Conservation (phyloP, 179 eudicot species). For the Gypsophila paniculata region DNA sequence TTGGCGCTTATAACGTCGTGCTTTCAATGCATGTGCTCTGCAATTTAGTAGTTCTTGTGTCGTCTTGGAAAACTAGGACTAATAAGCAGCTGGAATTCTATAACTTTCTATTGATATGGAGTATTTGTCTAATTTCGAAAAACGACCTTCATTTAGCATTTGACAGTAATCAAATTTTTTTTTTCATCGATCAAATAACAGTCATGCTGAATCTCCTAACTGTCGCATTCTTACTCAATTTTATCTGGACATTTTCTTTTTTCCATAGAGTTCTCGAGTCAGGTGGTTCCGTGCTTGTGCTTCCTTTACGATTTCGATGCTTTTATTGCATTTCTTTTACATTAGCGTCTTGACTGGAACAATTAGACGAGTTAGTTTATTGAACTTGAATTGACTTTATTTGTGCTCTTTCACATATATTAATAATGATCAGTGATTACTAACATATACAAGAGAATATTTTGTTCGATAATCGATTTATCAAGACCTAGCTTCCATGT, state of each 20-base stretch:
- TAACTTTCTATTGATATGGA: neutral
- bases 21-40: neutral
- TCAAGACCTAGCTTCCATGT: too few relatives aligned
- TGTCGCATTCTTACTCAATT: neutral
- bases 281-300: neutral
- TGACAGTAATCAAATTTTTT: neutral
- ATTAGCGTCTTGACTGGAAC: neutral
- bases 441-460: neutral
- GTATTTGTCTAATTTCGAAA: neutral
- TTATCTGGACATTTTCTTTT: neutral
- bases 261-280: neutral
- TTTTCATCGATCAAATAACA: neutral
- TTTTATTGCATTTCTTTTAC: neutral
- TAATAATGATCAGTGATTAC: neutral
- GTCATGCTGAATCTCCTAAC: too few relatives aligned
- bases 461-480: neutral
- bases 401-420: neutral
- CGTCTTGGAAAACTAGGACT: constrained; percentile 1
- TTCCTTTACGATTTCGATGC: neutral
- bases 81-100: neutral
- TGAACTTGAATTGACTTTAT: neutral
- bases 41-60: neutral
- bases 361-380: neutral
- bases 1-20: neutral
- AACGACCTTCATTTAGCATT: neutral